A percentile compares a stretch with the other conserved stretches of the same genome.
Evolutionary conservation across 306 rosid genomes (phyloP).

Genomic region (Cucumis sativus): DNA sequence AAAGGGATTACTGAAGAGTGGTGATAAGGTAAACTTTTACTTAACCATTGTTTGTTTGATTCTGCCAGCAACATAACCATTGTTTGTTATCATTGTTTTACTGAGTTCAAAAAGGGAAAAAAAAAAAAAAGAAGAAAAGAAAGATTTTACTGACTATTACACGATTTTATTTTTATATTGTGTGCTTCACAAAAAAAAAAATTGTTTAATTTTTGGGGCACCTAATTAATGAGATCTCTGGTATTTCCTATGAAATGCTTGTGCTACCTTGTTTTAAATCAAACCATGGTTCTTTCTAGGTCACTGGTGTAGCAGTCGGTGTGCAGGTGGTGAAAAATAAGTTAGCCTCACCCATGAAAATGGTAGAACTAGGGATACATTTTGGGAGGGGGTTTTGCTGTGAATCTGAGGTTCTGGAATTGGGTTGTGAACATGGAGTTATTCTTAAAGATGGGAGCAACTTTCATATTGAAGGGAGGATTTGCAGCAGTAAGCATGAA

Average conservation of each 20-base stretch:
- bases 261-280: background rate
- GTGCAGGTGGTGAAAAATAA: slow-evolving; percentile 71
- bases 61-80: background rate
- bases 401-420: slow-evolving; percentile 57
- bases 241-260: background rate
- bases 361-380: slow-evolving; percentile 45
- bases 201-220: background rate
- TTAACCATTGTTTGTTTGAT: background rate
- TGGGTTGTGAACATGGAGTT: slow-evolving; percentile 64
- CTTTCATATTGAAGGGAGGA: slow-evolving; percentile 38
- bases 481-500: slow-evolving; percentile 28
- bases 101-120: too few relatives aligned
- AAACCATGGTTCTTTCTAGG: slow-evolving; percentile 22
- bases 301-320: slow-evolving; percentile 39
- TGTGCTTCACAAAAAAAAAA: background rate
- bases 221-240: background rate
- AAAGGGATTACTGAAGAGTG: slow-evolving; percentile 43
- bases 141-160: background rate
- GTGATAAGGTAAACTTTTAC: slow-evolving; percentile 34
- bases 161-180: background rate
- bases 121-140: too few relatives aligned
- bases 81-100: background rate
- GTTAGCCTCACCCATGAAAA: slow-evolving; percentile 56
- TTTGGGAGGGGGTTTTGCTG: slow-evolving; percentile 66
- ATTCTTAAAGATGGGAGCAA: slow-evolving; percentile 36